A percentile compares a stretch with the other conserved stretches of the same genome.
Conservation (phyloP, 768 basidiomycete species). For the Lentinula aciculospora region DNA sequence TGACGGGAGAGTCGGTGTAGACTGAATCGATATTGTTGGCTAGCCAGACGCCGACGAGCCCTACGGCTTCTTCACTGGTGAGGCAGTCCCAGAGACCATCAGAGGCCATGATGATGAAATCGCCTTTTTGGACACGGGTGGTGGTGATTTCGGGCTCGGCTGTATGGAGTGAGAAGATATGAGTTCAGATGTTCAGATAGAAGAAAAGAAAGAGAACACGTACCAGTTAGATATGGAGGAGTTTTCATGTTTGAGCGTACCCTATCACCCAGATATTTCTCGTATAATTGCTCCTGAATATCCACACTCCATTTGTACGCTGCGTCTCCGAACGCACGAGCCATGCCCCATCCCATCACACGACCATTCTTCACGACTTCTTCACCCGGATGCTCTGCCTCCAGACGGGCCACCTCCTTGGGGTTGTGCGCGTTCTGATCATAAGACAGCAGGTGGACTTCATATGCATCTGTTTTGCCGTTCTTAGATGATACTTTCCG, state of each 20-base stretch:
- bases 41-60: conserved; percentile 44
- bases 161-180: conserved; percentile 27
- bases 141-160: conserved; percentile 48
- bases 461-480: conserved; percentile 17
- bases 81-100: conserved; percentile 51
- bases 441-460: conserved; percentile 31
- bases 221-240: conserved; percentile 18
- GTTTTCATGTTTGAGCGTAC: conserved; percentile 27
- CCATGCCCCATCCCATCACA: conserved; percentile 27
- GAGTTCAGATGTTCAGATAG: conserved; percentile 26
- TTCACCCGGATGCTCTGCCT: conserved; percentile 32
- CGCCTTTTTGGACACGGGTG: conserved; percentile 34
- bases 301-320: conserved; percentile 35
- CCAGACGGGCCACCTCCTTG: conserved; percentile 29
- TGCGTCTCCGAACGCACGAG: conserved; percentile 40
- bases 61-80: conserved; percentile 49
- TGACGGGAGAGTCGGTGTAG: conserved; percentile 4
- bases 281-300: conserved; percentile 28
- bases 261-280: conserved; percentile 28
- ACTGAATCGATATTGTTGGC: conserved; percentile 15
- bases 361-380: conserved; percentile 29
- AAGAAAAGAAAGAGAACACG: background rate
- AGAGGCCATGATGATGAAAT: conserved; percentile 49
- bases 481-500: conserved; percentile 17
- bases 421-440: conserved; percentile 37